A percentile compares a stretch with the other conserved stretches of the same genome.
Conservation (phyloP, 352 stramenopile species). For the Phytopythium oedochilum region DNA sequence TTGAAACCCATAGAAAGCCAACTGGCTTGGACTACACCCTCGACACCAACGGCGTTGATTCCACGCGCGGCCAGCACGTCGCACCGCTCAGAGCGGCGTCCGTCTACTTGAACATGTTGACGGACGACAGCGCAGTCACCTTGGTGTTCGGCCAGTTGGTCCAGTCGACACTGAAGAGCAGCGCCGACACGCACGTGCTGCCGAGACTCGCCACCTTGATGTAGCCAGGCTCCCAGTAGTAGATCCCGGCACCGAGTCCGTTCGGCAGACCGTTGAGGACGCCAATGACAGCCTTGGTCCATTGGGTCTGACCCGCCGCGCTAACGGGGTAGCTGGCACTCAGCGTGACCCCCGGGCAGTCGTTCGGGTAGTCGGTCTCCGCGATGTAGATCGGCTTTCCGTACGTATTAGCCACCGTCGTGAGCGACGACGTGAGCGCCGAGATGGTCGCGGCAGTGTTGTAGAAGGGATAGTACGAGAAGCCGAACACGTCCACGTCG, state of each 20-base stretch:
- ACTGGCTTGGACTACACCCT: too few species aligned
- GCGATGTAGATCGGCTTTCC: constrained; percentile 25
- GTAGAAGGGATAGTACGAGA: constrained; percentile 32
- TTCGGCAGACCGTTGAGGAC: constrained; percentile 18
- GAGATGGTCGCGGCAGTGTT: constrained; percentile 16
- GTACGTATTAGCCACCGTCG: constrained; percentile 20
- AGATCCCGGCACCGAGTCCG: constrained; percentile 21
- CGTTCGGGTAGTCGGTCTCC: constrained; percentile 27
- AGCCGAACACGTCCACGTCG: constrained; percentile 26
- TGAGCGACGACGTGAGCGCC: constrained; percentile 19
- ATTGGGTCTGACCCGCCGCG: constrained; percentile 17
- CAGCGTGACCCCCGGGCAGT: constrained; percentile 17
- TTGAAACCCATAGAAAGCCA: too few species aligned
- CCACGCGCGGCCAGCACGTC: too few species aligned
- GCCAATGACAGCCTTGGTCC: constrained; percentile 19
- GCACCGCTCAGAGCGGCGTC: too few species aligned
- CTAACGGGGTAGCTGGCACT: constrained; percentile 20
- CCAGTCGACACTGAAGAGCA: constrained; percentile 31
- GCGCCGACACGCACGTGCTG: constrained; percentile 19
- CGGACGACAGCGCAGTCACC: constrained; percentile 18
- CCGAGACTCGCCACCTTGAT: constrained; percentile 18
- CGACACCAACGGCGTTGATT: too few species aligned
- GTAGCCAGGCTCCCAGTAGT: constrained; percentile 33
- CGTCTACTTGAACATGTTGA: constrained; percentile 23
- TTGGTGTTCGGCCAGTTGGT: constrained; percentile 14